Percentiles rank a stretch among this genome's conserved stretches.
phyloP scores from a whole-genome alignment of 1,284 basidiomycete genomes.

The Irpex sp. region DNA sequence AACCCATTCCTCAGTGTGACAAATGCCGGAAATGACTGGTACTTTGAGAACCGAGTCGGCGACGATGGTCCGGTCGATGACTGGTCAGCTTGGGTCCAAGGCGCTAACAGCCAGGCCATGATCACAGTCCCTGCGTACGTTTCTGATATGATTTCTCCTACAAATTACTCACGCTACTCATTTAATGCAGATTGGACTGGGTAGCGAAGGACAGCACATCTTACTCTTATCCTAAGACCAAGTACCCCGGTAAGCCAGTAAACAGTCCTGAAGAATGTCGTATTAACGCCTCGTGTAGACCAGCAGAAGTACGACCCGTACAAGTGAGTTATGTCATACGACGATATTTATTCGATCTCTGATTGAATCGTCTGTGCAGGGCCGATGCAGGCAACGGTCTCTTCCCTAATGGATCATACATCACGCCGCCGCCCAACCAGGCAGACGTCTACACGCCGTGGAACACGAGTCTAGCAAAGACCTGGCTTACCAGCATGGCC shows the following conservation, averaged over 20 bases:
- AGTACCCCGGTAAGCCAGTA: conserved; percentile 23
- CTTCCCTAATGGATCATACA: conserved; percentile 41
- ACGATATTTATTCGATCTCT: not conserved
- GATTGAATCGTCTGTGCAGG: conserved; percentile 28
- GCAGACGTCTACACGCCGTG: conserved; percentile 38
- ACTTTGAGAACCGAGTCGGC: conserved; percentile 44
- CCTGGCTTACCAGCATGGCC: conserved; percentile 38
- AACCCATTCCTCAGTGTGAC: conserved; percentile 47
- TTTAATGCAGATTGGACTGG: conserved; percentile 42
- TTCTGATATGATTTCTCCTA: not conserved
- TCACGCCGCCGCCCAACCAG: conserved; percentile 22
- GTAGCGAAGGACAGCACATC: conserved; percentile 47
- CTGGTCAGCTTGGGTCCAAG: conserved; percentile 44
- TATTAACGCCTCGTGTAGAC: conserved; percentile 22
- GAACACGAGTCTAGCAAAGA: conserved; percentile 38
- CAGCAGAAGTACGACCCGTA: conserved; percentile 39
- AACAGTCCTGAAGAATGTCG: conserved; percentile 26
- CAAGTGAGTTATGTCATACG: not conserved
- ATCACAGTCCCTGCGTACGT: conserved; percentile 47
- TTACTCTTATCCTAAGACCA: conserved; percentile 41
- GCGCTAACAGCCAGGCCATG: conserved; percentile 38
- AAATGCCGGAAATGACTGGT: conserved; percentile 49
- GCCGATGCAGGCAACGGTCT: conserved; percentile 41
- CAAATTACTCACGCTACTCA: too few species aligned
- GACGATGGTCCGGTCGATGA: conserved; percentile 34